Evolutionary conservation across 768 basidiomycete genomes (phyloP), one percentile per base, ranked within the genome.

Genomic region (Lentinula boryana): DNA sequence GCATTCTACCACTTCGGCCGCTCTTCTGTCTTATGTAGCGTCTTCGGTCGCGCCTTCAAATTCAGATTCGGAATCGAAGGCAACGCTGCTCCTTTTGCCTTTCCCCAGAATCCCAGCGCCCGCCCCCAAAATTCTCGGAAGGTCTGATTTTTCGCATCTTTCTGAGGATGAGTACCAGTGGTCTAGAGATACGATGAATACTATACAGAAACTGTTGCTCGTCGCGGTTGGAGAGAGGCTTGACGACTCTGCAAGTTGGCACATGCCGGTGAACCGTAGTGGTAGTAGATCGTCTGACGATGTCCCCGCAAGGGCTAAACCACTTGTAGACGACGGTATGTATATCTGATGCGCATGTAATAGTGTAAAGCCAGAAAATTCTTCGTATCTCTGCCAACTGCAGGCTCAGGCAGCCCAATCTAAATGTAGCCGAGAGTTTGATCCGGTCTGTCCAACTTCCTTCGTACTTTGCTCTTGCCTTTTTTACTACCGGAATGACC

Each of bases 1-100:
- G 49, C 80, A 79, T 62, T 77, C 79, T 5, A 78, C 82, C 1
- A 60, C 50, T 16, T 78, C 84, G 0, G 84, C 86, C 4, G 76
- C 85, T 1, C 74, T 87, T 61, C 67, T 87, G 59, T 72, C 79
- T 13, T 67, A 78, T 46, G 67, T 76, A 8, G 66, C 64, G 10
- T 63, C 58, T 61, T 69, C 46, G 51, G 57, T 33, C 44, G 23
- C 40, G 8, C 18, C 12, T 43, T 38, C 9, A 38, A 38, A 38
- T 38, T 38, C 36, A 38, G 36, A 38, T 38, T 38, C 23, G 7
- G 50, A 15, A 58, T 63, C 7, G 38, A 35, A 67, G 2, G 72
- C 70, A 3, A 72, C 73, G 13, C 67, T 80, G 12, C 60, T 86
- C 23, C 77, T 86, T 33, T 68, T 85, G 5, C 84, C 85, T 12